Conservation (phyloP, 805 yeast genomes). For the Candida multigemmis region DNA sequence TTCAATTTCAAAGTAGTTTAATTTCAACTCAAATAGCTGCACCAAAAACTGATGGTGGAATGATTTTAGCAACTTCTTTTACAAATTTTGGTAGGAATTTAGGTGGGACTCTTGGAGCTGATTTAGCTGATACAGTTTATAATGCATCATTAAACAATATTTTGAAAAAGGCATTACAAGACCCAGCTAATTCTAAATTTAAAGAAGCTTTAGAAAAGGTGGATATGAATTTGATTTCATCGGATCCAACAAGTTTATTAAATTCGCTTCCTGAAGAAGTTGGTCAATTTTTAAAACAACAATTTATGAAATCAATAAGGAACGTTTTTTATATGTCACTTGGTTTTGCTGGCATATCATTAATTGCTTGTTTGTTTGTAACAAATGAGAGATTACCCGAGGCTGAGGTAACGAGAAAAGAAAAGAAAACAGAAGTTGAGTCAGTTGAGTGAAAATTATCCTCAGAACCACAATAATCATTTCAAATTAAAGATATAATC, state of each 20-base stretch:
- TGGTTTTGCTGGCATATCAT: slow-evolving; percentile 24
- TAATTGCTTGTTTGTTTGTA: slow-evolving; percentile 19
- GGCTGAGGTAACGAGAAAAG: too few species aligned
- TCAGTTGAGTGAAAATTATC: too few species aligned
- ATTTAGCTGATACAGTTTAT: slow-evolving; percentile 5
- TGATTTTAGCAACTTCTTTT: slow-evolving; percentile 38
- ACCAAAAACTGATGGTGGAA: slow-evolving; percentile 42
- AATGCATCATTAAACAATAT: slow-evolving; percentile 4
- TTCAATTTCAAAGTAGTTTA: slow-evolving; percentile 37
- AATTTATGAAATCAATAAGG: slow-evolving; percentile 25
- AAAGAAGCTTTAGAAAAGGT: too few species aligned
- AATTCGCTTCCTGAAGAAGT: slow-evolving; percentile 11
- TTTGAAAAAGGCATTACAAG: slow-evolving; percentile 3
- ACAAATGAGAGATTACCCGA: slow-evolving; percentile 28
- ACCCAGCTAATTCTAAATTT: slow-evolving; percentile 4
- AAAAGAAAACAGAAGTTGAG: too few species aligned
- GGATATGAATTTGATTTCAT: slow-evolving; percentile 1
- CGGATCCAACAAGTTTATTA: slow-evolving; percentile 2
- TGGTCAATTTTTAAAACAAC: slow-evolving; percentile 11
- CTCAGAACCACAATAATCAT: too few species aligned
- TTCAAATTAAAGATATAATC: slow-evolving; percentile 28
- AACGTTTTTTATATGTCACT: slow-evolving; percentile 32
- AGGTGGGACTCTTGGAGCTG: slow-evolving; percentile 37
- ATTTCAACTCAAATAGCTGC: slow-evolving; percentile 39
- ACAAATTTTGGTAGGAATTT: slow-evolving; percentile 35